These are phyloP conservation scores for Haematococcus sp. DNA, from an alignment of 139 green algal genomes.

Conservation along the genomic window DNA sequence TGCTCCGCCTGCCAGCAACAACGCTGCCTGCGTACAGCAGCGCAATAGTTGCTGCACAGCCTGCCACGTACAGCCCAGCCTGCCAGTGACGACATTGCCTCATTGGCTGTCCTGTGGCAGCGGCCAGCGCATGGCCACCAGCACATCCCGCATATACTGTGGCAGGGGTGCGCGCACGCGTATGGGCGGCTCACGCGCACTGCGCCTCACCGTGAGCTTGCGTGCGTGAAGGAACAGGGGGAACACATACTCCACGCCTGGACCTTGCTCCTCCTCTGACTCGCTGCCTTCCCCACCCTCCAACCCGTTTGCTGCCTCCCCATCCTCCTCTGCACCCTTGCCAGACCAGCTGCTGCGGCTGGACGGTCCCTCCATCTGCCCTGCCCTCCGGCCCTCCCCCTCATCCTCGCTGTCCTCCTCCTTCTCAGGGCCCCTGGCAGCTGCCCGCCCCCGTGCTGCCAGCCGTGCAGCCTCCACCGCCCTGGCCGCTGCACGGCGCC, in stretches of 20 bases:
- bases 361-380: not conserved
- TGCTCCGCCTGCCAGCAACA: too few relatives aligned
- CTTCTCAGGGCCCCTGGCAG: not conserved
- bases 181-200: not conserved
- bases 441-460: not conserved
- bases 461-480: not conserved
- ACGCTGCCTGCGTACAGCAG: too few relatives aligned
- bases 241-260: not conserved
- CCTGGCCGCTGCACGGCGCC: not conserved
- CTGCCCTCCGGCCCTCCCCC: not conserved
- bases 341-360: too few relatives aligned
- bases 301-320: not conserved
- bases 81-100: too few relatives aligned
- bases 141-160: not conserved
- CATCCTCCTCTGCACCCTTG: not conserved
- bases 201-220: not conserved
- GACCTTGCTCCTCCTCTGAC: too few relatives aligned
- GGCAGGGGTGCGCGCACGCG: slow-evolving; percentile 1
- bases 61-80: too few relatives aligned
- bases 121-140: not conserved
- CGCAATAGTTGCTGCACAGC: too few relatives aligned
- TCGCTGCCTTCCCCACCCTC: not conserved
- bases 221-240: slow-evolving; percentile 6
- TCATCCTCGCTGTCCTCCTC: not conserved
- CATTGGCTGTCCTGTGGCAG: slow-evolving; percentile 3